Conservation (phyloP, 495 filamentous ascomycete species). For the Terfezia claveryi region DNA sequence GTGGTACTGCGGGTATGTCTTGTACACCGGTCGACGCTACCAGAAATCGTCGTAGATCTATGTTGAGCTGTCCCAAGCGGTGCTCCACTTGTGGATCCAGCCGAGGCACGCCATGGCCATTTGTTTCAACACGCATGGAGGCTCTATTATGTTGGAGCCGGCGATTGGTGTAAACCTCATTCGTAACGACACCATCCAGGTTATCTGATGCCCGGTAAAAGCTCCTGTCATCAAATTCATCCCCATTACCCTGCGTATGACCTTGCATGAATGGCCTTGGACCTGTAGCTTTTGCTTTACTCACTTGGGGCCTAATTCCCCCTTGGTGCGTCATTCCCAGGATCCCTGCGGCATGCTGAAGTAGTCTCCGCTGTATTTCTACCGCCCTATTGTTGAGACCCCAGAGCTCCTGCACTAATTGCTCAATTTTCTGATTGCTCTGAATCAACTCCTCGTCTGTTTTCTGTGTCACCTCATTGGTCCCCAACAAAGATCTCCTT, state of each 20-base stretch:
- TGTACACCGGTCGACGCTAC: constrained; percentile 24
- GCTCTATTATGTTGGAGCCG: constrained; percentile 26
- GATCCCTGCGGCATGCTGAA: constrained; percentile 84
- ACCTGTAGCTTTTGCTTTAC: background rate
- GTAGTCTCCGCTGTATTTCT: constrained; percentile 43
- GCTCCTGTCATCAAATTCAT: constrained; percentile 51
- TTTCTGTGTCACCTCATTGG: constrained; percentile 22
- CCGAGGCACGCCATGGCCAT: background rate
- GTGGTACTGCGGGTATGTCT: constrained; percentile 28
- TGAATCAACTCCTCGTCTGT: constrained; percentile 51
- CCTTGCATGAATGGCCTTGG: background rate
- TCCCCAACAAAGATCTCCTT: constrained; percentile 16
- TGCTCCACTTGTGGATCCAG: constrained; percentile 38
- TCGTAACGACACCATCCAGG: constrained; percentile 30
- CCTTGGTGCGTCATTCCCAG: constrained; percentile 68
- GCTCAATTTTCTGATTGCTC: constrained; percentile 64
- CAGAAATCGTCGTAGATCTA: constrained; percentile 31
- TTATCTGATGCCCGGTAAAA: constrained; percentile 53
- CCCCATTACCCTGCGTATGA: background rate
- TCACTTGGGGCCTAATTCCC: background rate
- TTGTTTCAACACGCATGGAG: constrained; percentile 5
- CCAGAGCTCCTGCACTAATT: constrained; percentile 60
- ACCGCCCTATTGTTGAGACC: constrained; percentile 48
- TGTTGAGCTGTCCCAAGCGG: constrained; percentile 51
- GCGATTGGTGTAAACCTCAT: constrained; percentile 24